A percentile compares a stretch with the other conserved stretches of the same genome.
Conservation (phyloP, 257 asterid species). For the Ocimum tenuiflorum region DNA sequence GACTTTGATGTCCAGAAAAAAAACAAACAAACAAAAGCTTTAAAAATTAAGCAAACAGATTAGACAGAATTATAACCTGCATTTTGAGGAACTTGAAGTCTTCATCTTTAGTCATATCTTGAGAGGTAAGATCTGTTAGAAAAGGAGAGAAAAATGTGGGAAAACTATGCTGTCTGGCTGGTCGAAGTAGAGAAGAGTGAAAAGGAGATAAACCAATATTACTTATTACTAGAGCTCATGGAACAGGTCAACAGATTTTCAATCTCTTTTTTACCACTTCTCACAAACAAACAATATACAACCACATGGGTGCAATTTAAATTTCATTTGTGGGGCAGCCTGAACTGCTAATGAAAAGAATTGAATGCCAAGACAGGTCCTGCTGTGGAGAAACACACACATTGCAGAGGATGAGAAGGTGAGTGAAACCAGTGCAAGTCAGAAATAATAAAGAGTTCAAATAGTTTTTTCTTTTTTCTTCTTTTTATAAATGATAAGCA, state of each 20-base stretch:
- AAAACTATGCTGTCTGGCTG: background rate
- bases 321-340: background rate
- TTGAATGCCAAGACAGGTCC: slow-evolving; percentile 14
- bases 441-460: background rate
- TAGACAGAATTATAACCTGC: slow-evolving; percentile 37
- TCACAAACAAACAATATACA: background rate
- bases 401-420: slow-evolving; percentile 1
- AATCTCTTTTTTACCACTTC: background rate
- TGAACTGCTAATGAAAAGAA: background rate
- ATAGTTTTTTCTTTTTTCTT: too few species aligned
- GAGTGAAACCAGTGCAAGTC: slow-evolving; percentile 16
- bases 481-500: too few species aligned
- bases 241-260: slow-evolving; percentile 12
- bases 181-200: too few species aligned
- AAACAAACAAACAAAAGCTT: too few species aligned
- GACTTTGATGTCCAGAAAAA: background rate
- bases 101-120: slow-evolving; percentile 72
- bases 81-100: slow-evolving; percentile 88
- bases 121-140: slow-evolving; percentile 27
- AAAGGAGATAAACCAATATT: background rate
- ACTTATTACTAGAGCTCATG: background rate
- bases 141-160: slow-evolving; percentile 1
- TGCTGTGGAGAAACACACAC: background rate
- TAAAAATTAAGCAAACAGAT: background rate
- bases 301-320: slow-evolving; percentile 21